Conservation (phyloP, 257 asterid genomes). For the Scutellaria galericulata region DNA sequence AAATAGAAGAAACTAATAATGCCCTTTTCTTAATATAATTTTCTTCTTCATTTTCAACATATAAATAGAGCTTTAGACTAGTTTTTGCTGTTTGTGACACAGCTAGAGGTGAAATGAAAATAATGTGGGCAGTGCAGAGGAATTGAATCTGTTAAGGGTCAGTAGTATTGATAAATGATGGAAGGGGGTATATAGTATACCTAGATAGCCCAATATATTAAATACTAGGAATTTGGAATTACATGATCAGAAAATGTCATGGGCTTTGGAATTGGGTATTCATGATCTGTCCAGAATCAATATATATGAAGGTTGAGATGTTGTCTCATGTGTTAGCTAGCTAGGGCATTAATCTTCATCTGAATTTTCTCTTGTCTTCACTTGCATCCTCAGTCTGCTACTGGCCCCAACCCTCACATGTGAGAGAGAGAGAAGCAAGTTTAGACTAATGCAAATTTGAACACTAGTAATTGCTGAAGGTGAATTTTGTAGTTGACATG, state of each 20-base stretch:
- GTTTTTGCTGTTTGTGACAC: background rate
- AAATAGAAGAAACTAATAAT: too few relatives aligned
- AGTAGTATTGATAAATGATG: constrained; percentile 28
- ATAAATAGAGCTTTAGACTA: constrained; percentile 21
- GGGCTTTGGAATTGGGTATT: constrained; percentile 29
- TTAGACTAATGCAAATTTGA: too few relatives aligned
- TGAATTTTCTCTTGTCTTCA: constrained; percentile 32
- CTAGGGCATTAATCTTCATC: constrained; percentile 25
- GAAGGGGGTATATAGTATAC: constrained; percentile 10
- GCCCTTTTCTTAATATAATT: background rate
- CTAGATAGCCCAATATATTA: background rate
- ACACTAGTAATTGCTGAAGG: too few relatives aligned
- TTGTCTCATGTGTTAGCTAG: constrained; percentile 34
- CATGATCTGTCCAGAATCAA: constrained; percentile 29
- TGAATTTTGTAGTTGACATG: too few relatives aligned
- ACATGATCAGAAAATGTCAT: background rate
- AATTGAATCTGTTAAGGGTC: constrained; percentile 14
- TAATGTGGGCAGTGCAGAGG: constrained; percentile 6
- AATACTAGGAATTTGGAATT: constrained; percentile 34
- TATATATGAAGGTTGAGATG: constrained; percentile 23
- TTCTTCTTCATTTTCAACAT: background rate
- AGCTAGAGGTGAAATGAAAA: constrained; percentile 18
- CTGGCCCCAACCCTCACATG: constrained; percentile 35
- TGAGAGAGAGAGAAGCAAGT: too few relatives aligned
- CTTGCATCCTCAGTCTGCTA: constrained; percentile 2